These are phyloP conservation scores for Mariannaea sp. DNA, from an alignment of 2,329 filamentous ascomycete species.

Conservation along the genomic window DNA sequence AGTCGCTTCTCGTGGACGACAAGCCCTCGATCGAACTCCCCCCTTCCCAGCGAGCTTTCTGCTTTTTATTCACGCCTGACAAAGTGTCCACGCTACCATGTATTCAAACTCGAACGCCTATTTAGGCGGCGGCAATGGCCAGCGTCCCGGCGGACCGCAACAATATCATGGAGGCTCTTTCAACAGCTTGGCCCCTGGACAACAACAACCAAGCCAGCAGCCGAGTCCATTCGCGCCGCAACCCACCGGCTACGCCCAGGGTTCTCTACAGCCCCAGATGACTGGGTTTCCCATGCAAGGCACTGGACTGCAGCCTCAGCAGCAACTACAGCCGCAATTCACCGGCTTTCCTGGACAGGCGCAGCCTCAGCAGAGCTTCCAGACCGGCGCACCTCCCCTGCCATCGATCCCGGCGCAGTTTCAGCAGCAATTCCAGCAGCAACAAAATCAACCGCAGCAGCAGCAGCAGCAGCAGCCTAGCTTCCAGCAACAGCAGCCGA, in stretches of 20 bases:
- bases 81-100: constrained; percentile 58
- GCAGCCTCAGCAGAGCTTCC: constrained; percentile 64
- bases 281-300: constrained; percentile 63
- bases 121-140: constrained; percentile 78
- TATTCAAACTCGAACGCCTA: constrained; percentile 89
- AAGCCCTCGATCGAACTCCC: constrained; percentile 18
- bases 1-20: constrained; percentile 12
- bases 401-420: constrained; percentile 64
- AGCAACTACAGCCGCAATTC: constrained; percentile 68
- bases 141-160: constrained; percentile 67
- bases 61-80: constrained; percentile 20
- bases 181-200: constrained; percentile 47
- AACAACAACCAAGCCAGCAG: constrained; percentile 56
- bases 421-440: constrained; percentile 63
- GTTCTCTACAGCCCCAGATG: constrained; percentile 59
- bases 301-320: constrained; percentile 59
- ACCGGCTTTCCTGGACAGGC: constrained; percentile 63
- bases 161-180: constrained; percentile 55
- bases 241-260: constrained; percentile 63
- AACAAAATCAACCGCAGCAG: constrained; percentile 56
- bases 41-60: constrained; percentile 26
- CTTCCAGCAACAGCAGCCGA: constrained; percentile 49
- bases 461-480: constrained; percentile 51
- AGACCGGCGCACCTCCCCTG: constrained; percentile 63
- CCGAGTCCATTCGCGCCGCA: constrained; percentile 61